Percentiles rank a stretch among this genome's conserved stretches.
Conservation (phyloP, 208 protist species). For the Leishmania turanica region DNA sequence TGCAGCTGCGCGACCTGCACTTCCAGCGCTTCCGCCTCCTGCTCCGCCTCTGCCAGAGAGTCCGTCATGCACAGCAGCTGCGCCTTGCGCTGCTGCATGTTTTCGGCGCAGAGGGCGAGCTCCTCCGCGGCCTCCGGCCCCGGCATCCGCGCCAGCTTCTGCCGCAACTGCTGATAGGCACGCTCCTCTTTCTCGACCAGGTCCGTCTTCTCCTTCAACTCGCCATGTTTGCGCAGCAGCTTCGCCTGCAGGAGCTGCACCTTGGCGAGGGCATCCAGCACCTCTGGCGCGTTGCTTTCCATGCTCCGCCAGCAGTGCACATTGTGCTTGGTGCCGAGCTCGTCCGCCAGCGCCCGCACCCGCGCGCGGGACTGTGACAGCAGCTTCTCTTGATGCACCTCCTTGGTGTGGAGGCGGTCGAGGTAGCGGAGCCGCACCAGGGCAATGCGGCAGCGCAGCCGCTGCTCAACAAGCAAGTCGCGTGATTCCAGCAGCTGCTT, state of each 20-base stretch:
- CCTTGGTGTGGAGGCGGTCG: constrained; percentile 88
- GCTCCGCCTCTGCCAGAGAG: constrained; percentile 61
- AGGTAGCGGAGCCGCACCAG: constrained; percentile 82
- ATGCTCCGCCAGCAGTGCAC: constrained; percentile 98
- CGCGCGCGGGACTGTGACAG: constrained; percentile 92
- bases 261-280: constrained; percentile 97
- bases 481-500: constrained; percentile 90
- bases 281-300: constrained; percentile 95
- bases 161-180: constrained; percentile 92
- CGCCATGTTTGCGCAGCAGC: constrained; percentile 96
- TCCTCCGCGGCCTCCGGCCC: constrained; percentile 97
- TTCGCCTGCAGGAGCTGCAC: constrained; percentile 97
- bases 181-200: constrained; percentile 90
- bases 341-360: constrained; percentile 95
- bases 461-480: constrained; percentile 91
- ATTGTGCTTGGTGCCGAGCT: constrained; percentile 98
- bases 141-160: constrained; percentile 93
- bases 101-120: constrained; percentile 94
- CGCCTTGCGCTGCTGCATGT: constrained; percentile 88
- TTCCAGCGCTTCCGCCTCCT: constrained; percentile 79
- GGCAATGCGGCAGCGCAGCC: constrained; percentile 88
- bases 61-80: constrained; percentile 88
- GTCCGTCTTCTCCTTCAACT: constrained; percentile 90
- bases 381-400: constrained; percentile 88
- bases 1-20: constrained; percentile 91